Evolutionary conservation across 2,329 filamentous ascomycete species (phyloP), one percentile per base, ranked within the genome.

Genomic region (Sclerotinia glacialis): DNA sequence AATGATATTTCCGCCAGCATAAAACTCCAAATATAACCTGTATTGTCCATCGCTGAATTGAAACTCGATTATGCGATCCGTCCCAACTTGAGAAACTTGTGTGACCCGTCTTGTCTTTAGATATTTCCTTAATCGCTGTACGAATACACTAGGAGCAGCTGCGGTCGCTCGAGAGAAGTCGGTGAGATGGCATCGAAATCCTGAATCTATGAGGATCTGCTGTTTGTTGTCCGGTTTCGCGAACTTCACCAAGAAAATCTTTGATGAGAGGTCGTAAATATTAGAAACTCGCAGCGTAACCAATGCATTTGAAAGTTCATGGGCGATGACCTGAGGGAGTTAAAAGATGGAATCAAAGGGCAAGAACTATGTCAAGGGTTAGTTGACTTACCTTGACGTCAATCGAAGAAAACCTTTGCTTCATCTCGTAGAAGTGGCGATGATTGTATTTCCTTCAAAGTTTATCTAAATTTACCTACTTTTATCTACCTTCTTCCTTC

Each of bases 221-320:
- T 95, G 89, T 78, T 93, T 93, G 72, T 89, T 85, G 75, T 94
- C 89, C 53, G 94, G 92, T 77, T 95, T 96, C 65, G 93, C 88
- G 76, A 99, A 95, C 77, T 97, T 98, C 78, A 99, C 85, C 34
- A 98, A 88, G 76, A 98, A 92, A 75, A 98, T 97, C 76, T 94
- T 93, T 71, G 93, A 93, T 69, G 92, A 96, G 68, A 99, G 86
- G 78, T 99, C 95, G 81, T 99, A 98, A 77, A 97, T 89, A 77
- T 99, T 99, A 69, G 91, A 87, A 61, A 98, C 85, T 70, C 95
- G 91, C 69, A 98, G 83, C 67, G 87, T 86, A 67, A 89, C 86
- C 64, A 99, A 84, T 71, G 84, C 86, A 70, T 85, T 82, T 68
- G 92, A 89, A 69, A 99, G 90, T 84, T 99, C 95, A 77, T 96